phyloP scores from a whole-genome alignment of 805 yeast species.

The Blastobotrys attinorum region DNA sequence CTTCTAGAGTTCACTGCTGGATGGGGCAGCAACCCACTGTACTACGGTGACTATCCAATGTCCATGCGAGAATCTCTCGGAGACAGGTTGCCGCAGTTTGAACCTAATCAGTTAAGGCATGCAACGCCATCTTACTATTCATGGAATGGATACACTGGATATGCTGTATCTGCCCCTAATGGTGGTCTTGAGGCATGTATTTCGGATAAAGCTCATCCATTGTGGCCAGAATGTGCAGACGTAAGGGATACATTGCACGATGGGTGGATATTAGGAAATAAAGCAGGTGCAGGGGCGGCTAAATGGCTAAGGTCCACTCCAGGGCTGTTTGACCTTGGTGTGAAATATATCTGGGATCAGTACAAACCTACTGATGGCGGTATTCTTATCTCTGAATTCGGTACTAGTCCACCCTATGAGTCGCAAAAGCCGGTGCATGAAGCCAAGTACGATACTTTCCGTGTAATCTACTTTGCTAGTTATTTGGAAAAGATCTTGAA shows the following conservation, averaged over 20 bases:
- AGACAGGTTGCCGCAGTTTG: slow-evolving; percentile 20
- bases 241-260: slow-evolving; percentile 17
- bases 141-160: slow-evolving; percentile 29
- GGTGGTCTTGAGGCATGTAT: slow-evolving; percentile 25
- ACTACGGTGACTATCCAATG: slow-evolving; percentile 27
- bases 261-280: slow-evolving; percentile 16
- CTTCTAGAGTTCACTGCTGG: slow-evolving; percentile 24
- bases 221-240: slow-evolving; percentile 27
- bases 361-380: slow-evolving; percentile 22
- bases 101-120: slow-evolving; percentile 22
- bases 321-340: slow-evolving; percentile 11
- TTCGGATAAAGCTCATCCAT: slow-evolving; percentile 17
- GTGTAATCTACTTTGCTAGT: slow-evolving; percentile 28
- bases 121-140: slow-evolving; percentile 30
- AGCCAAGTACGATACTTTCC: slow-evolving; percentile 25
- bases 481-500: slow-evolving; percentile 26
- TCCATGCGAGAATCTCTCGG: slow-evolving; percentile 11
- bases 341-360: slow-evolving; percentile 20
- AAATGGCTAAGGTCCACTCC: slow-evolving; percentile 23
- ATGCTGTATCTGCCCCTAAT: slow-evolving; percentile 18
- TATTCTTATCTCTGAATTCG: slow-evolving; percentile 30
- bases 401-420: slow-evolving; percentile 31
- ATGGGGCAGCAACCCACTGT: slow-evolving; percentile 29
- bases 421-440: slow-evolving; percentile 22
- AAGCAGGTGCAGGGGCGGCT: slow-evolving; percentile 23